These are phyloP conservation scores for Fusarium heterosporum DNA, from an alignment of 2,329 filamentous ascomycete species.

Conservation along the genomic window DNA sequence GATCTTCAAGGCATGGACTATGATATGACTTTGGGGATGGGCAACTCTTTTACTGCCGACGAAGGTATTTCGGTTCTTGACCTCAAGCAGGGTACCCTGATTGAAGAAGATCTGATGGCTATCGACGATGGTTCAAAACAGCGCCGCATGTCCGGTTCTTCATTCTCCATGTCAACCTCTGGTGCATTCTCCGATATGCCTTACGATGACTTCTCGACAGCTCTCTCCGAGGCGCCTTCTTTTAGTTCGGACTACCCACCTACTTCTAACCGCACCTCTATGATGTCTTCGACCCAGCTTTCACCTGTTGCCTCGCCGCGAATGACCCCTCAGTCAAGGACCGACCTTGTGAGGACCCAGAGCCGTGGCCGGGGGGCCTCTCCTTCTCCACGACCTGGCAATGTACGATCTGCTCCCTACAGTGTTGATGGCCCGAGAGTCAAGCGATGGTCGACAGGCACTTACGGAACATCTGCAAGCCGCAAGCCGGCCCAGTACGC, in stretches of 20 bases:
- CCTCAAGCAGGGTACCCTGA: constrained; percentile 62
- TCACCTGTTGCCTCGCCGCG: constrained; percentile 79
- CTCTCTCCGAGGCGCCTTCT: constrained; percentile 74
- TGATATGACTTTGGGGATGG: constrained; percentile 70
- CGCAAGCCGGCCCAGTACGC: constrained; percentile 70
- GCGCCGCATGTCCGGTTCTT: constrained; percentile 77
- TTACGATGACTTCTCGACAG: constrained; percentile 77
- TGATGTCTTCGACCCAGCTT: constrained; percentile 76
- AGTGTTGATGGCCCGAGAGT: constrained; percentile 73
- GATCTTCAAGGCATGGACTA: constrained; percentile 67
- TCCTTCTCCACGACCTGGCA: constrained; percentile 74
- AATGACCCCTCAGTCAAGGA: constrained; percentile 70
- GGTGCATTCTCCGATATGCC: constrained; percentile 75
- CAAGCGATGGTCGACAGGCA: constrained; percentile 84
- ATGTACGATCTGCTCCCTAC: constrained; percentile 76
- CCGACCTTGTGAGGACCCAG: constrained; percentile 71
- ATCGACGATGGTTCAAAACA: constrained; percentile 66
- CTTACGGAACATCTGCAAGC: constrained; percentile 69
- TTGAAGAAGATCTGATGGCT: constrained; percentile 62
- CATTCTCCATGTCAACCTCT: constrained; percentile 77
- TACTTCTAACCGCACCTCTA: constrained; percentile 74
- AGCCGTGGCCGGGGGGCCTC: constrained; percentile 76
- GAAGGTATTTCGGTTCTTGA: constrained; percentile 73
- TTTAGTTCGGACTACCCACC: constrained; percentile 75
- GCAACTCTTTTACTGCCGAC: constrained; percentile 71